Evolutionary conservation across 495 filamentous ascomycete genomes (phyloP), one percentile per base, ranked within the genome.

Genomic region (Neurospora sp.): DNA sequence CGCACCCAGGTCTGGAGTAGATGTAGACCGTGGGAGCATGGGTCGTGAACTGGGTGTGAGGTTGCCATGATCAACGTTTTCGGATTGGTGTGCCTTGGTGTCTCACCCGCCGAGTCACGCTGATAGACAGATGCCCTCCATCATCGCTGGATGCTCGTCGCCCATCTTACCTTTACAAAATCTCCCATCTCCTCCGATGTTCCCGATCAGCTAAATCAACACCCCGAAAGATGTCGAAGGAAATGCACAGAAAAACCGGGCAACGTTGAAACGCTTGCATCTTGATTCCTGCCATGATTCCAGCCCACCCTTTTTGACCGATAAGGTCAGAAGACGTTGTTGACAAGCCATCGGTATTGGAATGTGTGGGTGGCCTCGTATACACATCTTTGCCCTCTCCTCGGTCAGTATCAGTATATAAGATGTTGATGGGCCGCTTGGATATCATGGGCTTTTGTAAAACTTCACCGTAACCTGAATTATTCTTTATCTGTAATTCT

Each of bases 71-170:
- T 71, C 70, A 40, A 44, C n/a, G 54, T 66, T 73, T n/a, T 41
- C 46, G 39, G 27, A 48, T 75, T 78, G 74, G 79, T 80, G 79
- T 79, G 78, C 74, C 75, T 76, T 75, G 54, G 69, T 81, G 79
- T 81, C 79, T 81, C 79, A 81, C 76, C 66, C 73, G 62, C 59
- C 71, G 70, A 79, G 79, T 81, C 78, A 79, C 79, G 76, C 73
- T 77, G 75, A 72, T 72, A 59, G 40, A 62, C 72, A 40, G 70
- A 72, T 74, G 69, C 66, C 39, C 72, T 76, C 73, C 71, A 38
- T 66, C 27, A 66, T 31, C 44, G 38, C 74, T 71, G 73, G 42
- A 71, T 70, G 54, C 54, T 69, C 39, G 44, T 70, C 41, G 71
- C 74, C 66, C 74, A 71, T 70, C 74, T 71, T 48, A 16, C 39